phyloP scores from a whole-genome alignment of 345 rosid genomes.

The Fremontodendron californicum region DNA sequence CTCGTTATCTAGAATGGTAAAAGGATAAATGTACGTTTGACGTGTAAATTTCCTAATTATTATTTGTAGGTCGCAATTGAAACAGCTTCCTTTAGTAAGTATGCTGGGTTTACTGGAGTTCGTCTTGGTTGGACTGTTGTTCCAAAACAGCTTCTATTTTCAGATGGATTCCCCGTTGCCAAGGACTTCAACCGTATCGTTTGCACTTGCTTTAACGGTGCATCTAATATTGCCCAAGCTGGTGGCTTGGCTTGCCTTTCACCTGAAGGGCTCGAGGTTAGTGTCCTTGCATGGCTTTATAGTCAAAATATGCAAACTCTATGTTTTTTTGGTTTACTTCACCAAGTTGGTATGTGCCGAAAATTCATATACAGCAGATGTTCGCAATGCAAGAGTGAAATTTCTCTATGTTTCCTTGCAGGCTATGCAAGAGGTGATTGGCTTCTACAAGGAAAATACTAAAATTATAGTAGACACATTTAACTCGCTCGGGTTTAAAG shows the following conservation, averaged over 20 bases:
- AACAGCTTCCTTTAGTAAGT: constrained; percentile 88
- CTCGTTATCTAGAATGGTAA: neutral
- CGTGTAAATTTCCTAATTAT: neutral
- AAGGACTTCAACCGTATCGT: constrained; percentile 84
- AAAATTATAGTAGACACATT: constrained; percentile 73
- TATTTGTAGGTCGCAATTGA: constrained; percentile 76
- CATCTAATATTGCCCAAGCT: constrained; percentile 83
- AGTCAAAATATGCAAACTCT: neutral
- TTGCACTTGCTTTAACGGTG: constrained; percentile 90
- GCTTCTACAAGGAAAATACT: constrained; percentile 87
- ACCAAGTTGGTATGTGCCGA: neutral
- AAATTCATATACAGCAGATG: neutral
- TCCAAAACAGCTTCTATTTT: constrained; percentile 74
- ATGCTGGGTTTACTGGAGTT: constrained; percentile 96
- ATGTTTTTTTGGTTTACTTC: neutral
- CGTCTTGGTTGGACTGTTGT: constrained; percentile 95
- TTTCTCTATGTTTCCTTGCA: constrained; percentile 37
- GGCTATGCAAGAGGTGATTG: constrained; percentile 84
- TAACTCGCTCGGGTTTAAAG: constrained; percentile 72
- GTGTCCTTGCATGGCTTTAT: constrained; percentile 6
- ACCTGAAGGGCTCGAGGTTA: constrained; percentile 73
- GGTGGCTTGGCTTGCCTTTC: constrained; percentile 95
- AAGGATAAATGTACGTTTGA: neutral
- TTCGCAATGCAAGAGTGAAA: too few relatives aligned
- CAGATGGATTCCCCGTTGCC: constrained; percentile 88